Evolutionary conservation across 345 rosid genomes (phyloP), one percentile per base, ranked within the genome.

Genomic region (Turnera subulata): DNA sequence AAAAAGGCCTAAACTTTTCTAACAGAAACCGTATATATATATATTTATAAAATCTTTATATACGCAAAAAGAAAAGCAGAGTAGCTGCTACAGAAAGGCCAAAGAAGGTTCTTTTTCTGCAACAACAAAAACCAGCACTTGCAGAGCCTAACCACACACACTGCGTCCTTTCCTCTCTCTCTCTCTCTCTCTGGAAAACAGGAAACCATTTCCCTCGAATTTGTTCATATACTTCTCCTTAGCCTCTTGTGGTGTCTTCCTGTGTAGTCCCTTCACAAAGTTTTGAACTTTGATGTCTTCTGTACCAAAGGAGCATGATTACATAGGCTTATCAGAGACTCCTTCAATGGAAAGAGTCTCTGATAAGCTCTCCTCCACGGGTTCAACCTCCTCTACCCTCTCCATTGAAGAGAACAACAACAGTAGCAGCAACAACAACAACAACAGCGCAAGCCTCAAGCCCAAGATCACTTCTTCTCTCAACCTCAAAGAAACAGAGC

Each of bases 401-500:
- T 37, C 76, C 47, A 21, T 46, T 48, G 73, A 65, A 50, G 65
- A 56, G 39, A 64, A 50, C 59, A 46, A n/a, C 48, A 59, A 6
- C 32, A 50, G 29, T 11, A 50, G 45, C 56, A 63, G 17, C n/a
- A n/a, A n/a, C n/a, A 64, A 50, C 59, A 46, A n/a, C 48, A 59
- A 6, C 32, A 50, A 29, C 15, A 50, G 45, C 56, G n/a, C n/a
- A n/a, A n/a, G n/a, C n/a, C n/a, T n/a, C n/a, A 63, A 18, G n/a
- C 60, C 10, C 54, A 63, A 20, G 20, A 50, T 29, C 43, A 67
- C 43, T 2, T 40, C 71, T 47, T 47, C 44, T 43, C 82, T 82
- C 8, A 78, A 77, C 59, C 66, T 82, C 55, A 80, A 73, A 59
- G 88, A 76, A 68, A 84, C 91, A 48, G 88, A 85, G 76, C 73